Conservation (phyloP, 140 eudicot genomes). For the Cichorium intybus region DNA sequence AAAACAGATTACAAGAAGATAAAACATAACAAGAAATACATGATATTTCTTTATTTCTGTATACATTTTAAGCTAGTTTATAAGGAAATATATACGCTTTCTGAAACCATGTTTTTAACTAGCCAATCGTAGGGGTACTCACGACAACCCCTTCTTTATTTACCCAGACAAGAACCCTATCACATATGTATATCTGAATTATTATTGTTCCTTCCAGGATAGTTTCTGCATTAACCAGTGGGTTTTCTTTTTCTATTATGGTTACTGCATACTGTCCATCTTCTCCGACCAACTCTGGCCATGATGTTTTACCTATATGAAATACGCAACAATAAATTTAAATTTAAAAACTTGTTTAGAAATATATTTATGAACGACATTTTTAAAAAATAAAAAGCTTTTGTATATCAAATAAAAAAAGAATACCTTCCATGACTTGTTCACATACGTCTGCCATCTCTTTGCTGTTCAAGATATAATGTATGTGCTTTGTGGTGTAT, state of each 20-base stretch:
- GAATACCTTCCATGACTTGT: background rate
- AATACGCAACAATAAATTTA: background rate
- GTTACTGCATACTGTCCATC: constrained; percentile 8
- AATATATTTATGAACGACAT: too few relatives aligned
- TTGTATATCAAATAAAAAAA: too few relatives aligned
- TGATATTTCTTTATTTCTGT: too few relatives aligned
- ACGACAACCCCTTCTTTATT: constrained; percentile 10
- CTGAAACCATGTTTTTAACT: background rate
- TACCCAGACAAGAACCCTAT: constrained; percentile 31
- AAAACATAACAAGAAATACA: too few relatives aligned
- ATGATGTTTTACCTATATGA: constrained; percentile 27
- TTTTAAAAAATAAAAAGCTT: background rate
- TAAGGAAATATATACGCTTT: too few relatives aligned
- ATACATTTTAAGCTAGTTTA: too few relatives aligned
- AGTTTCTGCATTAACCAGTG: constrained; percentile 11
- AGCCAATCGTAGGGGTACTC: constrained; percentile 29
- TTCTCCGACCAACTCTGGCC: constrained; percentile 38
- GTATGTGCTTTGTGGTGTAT: background rate
- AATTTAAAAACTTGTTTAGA: background rate
- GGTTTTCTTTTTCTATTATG: constrained; percentile 29
- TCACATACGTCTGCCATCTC: background rate
- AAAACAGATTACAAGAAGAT: too few relatives aligned
- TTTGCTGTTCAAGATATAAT: background rate
- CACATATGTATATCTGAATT: constrained; percentile 1
- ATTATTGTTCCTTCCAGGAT: constrained; percentile 20